Evolutionary conservation across 805 yeast genomes (phyloP).

Genomic region (Pichia eremophila): DNA sequence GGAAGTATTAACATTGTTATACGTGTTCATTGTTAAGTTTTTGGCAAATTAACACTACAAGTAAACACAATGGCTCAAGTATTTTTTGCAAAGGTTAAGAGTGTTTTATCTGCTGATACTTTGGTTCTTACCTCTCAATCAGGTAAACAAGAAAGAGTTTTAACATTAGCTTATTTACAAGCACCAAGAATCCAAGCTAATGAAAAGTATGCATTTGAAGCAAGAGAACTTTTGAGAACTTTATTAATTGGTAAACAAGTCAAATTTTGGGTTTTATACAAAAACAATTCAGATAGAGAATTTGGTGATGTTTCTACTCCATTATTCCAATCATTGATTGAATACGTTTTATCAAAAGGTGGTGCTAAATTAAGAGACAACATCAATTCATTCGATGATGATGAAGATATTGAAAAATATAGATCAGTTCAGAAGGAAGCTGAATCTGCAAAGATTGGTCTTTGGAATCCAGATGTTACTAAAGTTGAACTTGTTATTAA

Average conservation of each 20-base stretch:
- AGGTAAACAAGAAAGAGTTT: constrained; percentile 47
- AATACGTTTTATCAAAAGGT: constrained; percentile 48
- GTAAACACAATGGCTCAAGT: constrained; percentile 21
- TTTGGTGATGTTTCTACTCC: constrained; percentile 68
- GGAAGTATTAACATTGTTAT: too few relatives aligned
- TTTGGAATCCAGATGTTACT: constrained; percentile 38
- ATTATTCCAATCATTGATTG: constrained; percentile 48
- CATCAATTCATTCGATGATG: constrained; percentile 22
- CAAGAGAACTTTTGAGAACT: constrained; percentile 53
- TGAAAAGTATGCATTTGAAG: constrained; percentile 43
- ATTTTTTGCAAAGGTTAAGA: constrained; percentile 55
- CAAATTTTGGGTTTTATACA: constrained; percentile 48
- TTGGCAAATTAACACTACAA: too few relatives aligned
- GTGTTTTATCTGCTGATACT: constrained; percentile 65
- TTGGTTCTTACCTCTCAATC: constrained; percentile 47
- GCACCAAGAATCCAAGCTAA: constrained; percentile 41
- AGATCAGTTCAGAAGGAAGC: constrained; percentile 42
- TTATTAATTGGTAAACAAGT: constrained; percentile 58
- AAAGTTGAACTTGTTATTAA: constrained; percentile 19
- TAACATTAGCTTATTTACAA: constrained; percentile 57
- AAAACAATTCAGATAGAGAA: constrained; percentile 47
- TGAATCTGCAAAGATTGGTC: constrained; percentile 37
- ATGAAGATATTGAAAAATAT: constrained; percentile 33
- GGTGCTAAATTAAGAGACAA: constrained; percentile 53
- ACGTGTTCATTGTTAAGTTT: neutral